phyloP scores from a whole-genome alignment of 2,329 filamentous ascomycete species.

The Chrysoporthe austroafricana region DNA sequence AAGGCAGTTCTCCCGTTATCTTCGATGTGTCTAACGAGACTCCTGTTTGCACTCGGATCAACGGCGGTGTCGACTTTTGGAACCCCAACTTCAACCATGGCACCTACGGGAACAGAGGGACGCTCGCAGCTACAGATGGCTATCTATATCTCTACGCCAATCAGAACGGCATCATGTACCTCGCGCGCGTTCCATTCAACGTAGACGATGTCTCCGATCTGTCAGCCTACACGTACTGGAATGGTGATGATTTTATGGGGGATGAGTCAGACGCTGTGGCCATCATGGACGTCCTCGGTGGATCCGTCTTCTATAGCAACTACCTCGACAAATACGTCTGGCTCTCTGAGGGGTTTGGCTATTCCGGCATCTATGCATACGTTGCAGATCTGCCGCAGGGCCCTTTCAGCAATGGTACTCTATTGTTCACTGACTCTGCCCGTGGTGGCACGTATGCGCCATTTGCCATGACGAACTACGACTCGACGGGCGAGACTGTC shows the following conservation, averaged over 20 bases:
- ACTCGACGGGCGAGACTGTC: not conserved
- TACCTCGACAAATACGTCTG: conserved; percentile 7
- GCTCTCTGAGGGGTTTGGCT: not conserved
- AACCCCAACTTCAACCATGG: not conserved
- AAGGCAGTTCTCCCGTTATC: conserved; percentile 5
- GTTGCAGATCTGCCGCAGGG: conserved; percentile 1
- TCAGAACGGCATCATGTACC: conserved; percentile 2
- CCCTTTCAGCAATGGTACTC: not conserved
- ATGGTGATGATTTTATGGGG: conserved; percentile 1
- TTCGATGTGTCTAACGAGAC: not conserved
- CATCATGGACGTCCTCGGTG: conserved; percentile 3
- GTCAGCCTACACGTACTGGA: conserved; percentile 8
- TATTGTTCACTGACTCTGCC: not conserved
- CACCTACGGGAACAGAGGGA: conserved; percentile 3
- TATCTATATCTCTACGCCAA: conserved; percentile 3
- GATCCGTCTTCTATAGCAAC: conserved; percentile 8
- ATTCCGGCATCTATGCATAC: conserved; percentile 3
- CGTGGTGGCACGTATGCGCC: conserved; percentile 7
- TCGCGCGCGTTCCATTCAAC: conserved; percentile 3
- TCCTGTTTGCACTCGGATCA: conserved; percentile 10
- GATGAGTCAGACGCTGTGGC: not conserved
- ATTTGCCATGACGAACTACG: not conserved
- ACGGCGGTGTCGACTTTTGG: conserved; percentile 9
- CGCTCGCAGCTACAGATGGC: not conserved
- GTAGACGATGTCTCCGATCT: not conserved